Percentiles rank a stretch among this genome's conserved stretches.
Conservation (phyloP, 768 basidiomycete genomes). For the Mycena indigotica region DNA sequence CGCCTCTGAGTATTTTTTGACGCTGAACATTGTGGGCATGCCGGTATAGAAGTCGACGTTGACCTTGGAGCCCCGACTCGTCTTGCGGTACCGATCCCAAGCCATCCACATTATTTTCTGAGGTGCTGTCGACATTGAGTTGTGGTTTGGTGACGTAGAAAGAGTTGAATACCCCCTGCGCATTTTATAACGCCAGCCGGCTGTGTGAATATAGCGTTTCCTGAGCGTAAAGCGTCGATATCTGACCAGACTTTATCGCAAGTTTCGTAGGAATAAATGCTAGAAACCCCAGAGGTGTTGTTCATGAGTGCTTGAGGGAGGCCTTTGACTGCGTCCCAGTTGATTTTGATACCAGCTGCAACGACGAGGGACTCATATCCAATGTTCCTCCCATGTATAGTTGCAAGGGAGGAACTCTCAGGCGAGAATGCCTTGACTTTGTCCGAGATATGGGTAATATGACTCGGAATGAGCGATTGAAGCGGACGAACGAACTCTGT, state of each 20-base stretch:
- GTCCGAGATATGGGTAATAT: constrained; percentile 72
- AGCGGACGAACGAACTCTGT: constrained; percentile 67
- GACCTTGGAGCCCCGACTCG: constrained; percentile 58
- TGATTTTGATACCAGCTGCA: constrained; percentile 85
- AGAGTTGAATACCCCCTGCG: constrained; percentile 64
- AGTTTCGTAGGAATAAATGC: constrained; percentile 89
- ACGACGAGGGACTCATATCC: constrained; percentile 88
- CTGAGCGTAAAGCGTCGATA: constrained; percentile 72
- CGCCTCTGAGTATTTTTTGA: constrained; percentile 93
- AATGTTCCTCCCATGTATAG: constrained; percentile 66
- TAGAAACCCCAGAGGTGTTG: constrained; percentile 78
- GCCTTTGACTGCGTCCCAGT: constrained; percentile 76
- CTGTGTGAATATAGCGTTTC: constrained; percentile 93
- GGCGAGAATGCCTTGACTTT: constrained; percentile 79
- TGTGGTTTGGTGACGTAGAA: not conserved
- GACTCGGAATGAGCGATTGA: constrained; percentile 67
- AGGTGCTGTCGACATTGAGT: constrained; percentile 51
- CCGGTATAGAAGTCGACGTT: constrained; percentile 83
- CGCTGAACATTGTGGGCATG: constrained; percentile 94
- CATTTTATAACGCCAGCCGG: constrained; percentile 93
- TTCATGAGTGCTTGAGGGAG: constrained; percentile 77
- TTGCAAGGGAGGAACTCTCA: constrained; percentile 68
- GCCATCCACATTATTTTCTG: constrained; percentile 99
- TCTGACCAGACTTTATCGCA: constrained; percentile 89
- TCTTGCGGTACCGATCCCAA: constrained; percentile 76